Percentiles rank a stretch among this genome's conserved stretches.
phyloP scores from a whole-genome alignment of 2,329 filamentous ascomycete genomes.

The Cytospora leucostoma region DNA sequence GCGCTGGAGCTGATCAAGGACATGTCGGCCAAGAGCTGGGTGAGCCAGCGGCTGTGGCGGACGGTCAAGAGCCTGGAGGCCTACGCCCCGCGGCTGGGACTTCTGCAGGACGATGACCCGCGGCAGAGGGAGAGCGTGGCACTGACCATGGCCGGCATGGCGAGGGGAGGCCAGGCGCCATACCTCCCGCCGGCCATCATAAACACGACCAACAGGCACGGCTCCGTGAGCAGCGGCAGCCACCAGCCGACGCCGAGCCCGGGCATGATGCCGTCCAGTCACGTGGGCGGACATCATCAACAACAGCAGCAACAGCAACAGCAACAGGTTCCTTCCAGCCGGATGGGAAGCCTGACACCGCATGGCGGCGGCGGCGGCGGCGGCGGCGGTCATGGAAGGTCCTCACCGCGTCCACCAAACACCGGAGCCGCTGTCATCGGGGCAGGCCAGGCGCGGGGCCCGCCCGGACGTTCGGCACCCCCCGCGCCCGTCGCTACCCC shows the following conservation, averaged over 20 bases:
- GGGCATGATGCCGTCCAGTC: not conserved
- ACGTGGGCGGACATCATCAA: not conserved
- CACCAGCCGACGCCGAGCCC: conserved; percentile 21
- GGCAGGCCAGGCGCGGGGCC: not conserved
- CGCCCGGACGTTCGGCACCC: not conserved
- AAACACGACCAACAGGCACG: conserved; percentile 1
- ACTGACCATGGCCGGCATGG: conserved; percentile 57
- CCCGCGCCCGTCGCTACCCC: too few species aligned
- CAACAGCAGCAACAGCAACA: not conserved
- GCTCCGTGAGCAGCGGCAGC: conserved; percentile 23
- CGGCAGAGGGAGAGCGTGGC: conserved; percentile 50
- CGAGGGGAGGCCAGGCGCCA: conserved; percentile 39
- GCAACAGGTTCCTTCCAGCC: not conserved
- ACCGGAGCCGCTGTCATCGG: not conserved
- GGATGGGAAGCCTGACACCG: conserved; percentile 25
- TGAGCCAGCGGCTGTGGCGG: conserved; percentile 72
- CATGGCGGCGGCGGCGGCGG: not conserved
- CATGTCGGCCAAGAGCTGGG: conserved; percentile 69
- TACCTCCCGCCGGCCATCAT: not conserved
- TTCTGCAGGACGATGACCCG: conserved; percentile 51
- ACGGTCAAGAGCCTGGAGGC: conserved; percentile 71
- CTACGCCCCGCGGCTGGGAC: conserved; percentile 68
- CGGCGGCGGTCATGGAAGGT: not conserved
- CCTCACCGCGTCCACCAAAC: conserved; percentile 4
- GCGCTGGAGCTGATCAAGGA: conserved; percentile 74